Conservation (phyloP, 225 moss, liverwort and hornwort genomes). For the Pseudisothecium myosuroides region DNA sequence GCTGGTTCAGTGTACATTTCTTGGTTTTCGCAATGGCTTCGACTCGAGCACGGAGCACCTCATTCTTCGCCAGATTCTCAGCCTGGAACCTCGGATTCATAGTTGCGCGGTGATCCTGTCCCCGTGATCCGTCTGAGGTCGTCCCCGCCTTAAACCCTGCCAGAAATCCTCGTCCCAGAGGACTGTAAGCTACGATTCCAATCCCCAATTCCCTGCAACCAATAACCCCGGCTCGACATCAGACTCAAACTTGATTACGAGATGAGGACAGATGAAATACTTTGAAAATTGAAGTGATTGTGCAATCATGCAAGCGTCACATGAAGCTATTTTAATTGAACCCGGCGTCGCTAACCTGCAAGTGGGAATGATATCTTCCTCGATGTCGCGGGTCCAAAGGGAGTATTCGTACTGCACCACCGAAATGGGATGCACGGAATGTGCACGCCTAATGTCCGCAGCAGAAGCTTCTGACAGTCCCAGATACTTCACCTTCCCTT, state of each 20-base stretch:
- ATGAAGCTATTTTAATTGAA: not conserved
- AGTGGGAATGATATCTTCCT: conserved; percentile 21
- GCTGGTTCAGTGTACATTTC: conserved; percentile 17
- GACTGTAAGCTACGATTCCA: conserved; percentile 8
- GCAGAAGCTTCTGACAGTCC: conserved; percentile 20
- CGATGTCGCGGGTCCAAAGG: conserved; percentile 15
- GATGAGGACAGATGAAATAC: not conserved
- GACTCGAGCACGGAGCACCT: not conserved
- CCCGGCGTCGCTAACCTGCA: conserved; percentile 6
- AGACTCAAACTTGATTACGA: not conserved
- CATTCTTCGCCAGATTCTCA: conserved; percentile 19
- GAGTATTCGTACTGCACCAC: conserved; percentile 28
- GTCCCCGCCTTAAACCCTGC: not conserved
- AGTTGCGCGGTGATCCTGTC: not conserved
- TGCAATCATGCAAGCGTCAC: not conserved
- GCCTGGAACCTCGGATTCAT: conserved; percentile 1
- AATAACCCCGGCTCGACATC: not conserved
- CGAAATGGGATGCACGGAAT: conserved; percentile 32
- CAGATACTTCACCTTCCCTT: conserved; percentile 27
- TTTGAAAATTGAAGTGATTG: not conserved
- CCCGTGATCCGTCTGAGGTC: not conserved
- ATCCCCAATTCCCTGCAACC: conserved; percentile 17
- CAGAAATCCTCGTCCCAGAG: conserved; percentile 12
- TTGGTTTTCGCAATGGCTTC: not conserved
- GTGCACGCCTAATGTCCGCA: conserved; percentile 17